Evolutionary conservation across 2,329 filamentous ascomycete species (phyloP).

Genomic region (Colletotrichum graminicola): DNA sequence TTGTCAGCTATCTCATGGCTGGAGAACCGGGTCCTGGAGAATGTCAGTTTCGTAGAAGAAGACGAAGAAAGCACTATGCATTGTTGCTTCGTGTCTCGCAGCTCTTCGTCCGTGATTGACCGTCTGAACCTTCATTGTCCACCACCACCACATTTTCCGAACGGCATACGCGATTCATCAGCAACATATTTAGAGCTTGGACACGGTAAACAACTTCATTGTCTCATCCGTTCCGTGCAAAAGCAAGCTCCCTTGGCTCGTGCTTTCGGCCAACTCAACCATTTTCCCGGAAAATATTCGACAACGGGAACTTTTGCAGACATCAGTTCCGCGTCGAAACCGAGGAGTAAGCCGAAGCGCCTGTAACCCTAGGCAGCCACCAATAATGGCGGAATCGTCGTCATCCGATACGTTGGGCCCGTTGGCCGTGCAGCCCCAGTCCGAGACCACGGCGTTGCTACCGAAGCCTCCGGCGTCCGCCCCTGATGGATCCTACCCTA

Average conservation of each 20-base stretch:
- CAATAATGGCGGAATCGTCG: slow-evolving; percentile 27
- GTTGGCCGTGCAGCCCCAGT: slow-evolving; percentile 7
- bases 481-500: slow-evolving; percentile 20
- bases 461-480: slow-evolving; percentile 34
- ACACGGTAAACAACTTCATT: slow-evolving; percentile 11
- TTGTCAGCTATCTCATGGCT: slow-evolving; percentile 34
- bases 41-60: slow-evolving; percentile 9
- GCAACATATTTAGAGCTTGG: slow-evolving; percentile 4
- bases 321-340: background rate
- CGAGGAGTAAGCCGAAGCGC: background rate
- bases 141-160: background rate
- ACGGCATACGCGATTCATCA: slow-evolving; percentile 7
- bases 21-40: slow-evolving; percentile 20
- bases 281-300: background rate
- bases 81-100: slow-evolving; percentile 25
- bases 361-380: background rate
- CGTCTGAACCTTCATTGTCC: slow-evolving; percentile 34
- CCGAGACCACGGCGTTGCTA: slow-evolving; percentile 41
- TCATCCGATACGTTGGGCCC: slow-evolving; percentile 24
- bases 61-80: slow-evolving; percentile 20
- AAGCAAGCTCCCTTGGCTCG: slow-evolving; percentile 18
- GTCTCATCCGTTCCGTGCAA: slow-evolving; percentile 33
- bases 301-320: background rate
- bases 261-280: slow-evolving; percentile 17
- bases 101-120: slow-evolving; percentile 14